A percentile compares a stretch with the other conserved stretches of the same genome.
Conservation (phyloP, 2,329 filamentous ascomycete species). For the Verticillium tricorpus region DNA sequence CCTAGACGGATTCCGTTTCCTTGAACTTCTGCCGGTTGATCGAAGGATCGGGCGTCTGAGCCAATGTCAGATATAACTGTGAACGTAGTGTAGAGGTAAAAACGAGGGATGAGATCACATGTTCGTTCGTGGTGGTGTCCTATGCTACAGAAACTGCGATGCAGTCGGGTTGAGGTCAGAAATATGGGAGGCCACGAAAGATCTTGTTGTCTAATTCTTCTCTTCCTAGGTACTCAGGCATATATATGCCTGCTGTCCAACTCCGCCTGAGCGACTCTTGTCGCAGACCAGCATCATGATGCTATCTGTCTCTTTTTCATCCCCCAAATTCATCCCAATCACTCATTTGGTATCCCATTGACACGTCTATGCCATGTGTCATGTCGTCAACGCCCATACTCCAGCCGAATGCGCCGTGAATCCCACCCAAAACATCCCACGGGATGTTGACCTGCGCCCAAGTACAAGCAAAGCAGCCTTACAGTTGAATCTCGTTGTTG, state of each 20-base stretch:
- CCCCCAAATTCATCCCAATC: not conserved
- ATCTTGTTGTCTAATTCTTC: too few species aligned
- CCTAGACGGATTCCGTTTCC: not conserved
- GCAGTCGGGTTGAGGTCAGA: not conserved
- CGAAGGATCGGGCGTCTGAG: not conserved
- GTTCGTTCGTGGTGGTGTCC: not conserved
- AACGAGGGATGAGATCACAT: not conserved
- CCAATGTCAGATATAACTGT: not conserved
- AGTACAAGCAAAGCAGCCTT: conserved; percentile 13
- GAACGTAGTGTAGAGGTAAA: not conserved
- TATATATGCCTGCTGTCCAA: not conserved
- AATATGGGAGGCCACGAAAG: too few species aligned
- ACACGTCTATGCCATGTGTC: not conserved
- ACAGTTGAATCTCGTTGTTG: conserved; percentile 83
- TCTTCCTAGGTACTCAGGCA: too few species aligned
- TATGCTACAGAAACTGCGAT: not conserved
- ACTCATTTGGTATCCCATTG: not conserved
- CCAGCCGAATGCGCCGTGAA: not conserved
- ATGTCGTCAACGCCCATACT: not conserved
- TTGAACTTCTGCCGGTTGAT: not conserved
- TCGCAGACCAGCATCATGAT: not conserved
- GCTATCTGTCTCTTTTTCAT: not conserved
- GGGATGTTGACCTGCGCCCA: not conserved
- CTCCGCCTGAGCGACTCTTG: not conserved
- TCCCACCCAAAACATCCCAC: not conserved